Evolutionary conservation across 2,329 filamentous ascomycete species (phyloP).

Genomic region (Botryotinia calthae): DNA sequence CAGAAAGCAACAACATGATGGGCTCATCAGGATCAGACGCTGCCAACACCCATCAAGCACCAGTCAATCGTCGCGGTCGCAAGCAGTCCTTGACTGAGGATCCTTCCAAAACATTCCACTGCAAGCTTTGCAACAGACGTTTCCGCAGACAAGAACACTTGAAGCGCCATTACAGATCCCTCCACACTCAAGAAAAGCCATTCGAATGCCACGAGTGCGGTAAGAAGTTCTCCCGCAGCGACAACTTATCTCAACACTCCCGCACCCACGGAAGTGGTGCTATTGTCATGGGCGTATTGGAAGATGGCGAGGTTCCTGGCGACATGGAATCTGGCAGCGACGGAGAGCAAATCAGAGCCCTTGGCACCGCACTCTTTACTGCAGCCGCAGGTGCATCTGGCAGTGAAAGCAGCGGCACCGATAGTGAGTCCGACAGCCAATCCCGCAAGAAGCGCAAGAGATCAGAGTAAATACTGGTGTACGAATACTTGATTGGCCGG

Average conservation of each 20-base stretch:
- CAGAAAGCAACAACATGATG: constrained; percentile 43
- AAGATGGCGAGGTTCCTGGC: constrained; percentile 60
- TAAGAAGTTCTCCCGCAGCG: constrained; percentile 98
- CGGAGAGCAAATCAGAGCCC: constrained; percentile 62
- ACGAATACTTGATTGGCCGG: constrained; percentile 29
- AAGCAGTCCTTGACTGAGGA: constrained; percentile 99
- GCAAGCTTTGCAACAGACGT: constrained; percentile 90
- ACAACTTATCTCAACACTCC: constrained; percentile 95
- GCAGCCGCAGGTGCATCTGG: constrained; percentile 71
- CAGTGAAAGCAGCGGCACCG: constrained; percentile 57
- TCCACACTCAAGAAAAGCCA: constrained; percentile 97
- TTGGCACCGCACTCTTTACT: constrained; percentile 80
- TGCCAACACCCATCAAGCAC: constrained; percentile 45
- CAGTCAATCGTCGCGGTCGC: constrained; percentile 85
- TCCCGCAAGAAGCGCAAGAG: constrained; percentile 77
- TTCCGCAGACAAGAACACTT: constrained; percentile 98
- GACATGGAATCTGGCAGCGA: constrained; percentile 42
- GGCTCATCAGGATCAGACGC: constrained; percentile 42
- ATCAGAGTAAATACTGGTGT: constrained; percentile 48
- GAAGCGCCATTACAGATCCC: constrained; percentile 96
- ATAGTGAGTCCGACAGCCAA: constrained; percentile 45
- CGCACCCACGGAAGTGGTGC: constrained; percentile 89
- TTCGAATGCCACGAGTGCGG: constrained; percentile 97
- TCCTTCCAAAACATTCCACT: constrained; percentile 97
- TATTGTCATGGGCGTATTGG: constrained; percentile 85